phyloP scores from a whole-genome alignment of 148 eudicot genomes.

The Cornus controversa region DNA sequence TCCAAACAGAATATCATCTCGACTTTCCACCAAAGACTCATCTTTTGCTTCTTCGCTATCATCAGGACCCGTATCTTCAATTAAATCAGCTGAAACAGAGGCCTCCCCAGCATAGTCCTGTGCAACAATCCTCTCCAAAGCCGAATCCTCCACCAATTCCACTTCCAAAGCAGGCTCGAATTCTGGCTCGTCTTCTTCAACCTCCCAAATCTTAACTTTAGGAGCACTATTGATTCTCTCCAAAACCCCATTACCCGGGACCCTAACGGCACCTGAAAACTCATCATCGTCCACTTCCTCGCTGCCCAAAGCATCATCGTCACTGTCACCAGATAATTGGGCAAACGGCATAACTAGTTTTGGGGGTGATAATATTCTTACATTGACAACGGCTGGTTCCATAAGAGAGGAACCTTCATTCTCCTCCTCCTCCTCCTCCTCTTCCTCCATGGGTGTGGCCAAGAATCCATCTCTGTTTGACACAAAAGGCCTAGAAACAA shows the following conservation, averaged over 20 bases:
- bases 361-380: too few relatives aligned
- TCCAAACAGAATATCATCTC: neutral
- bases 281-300: slow-evolving; percentile 28
- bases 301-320: slow-evolving; percentile 28
- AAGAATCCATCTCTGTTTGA: neutral
- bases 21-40: too few relatives aligned
- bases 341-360: slow-evolving; percentile 34
- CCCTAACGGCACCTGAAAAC: slow-evolving; percentile 22
- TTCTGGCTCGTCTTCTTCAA: slow-evolving; percentile 20
- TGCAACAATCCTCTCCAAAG: neutral
- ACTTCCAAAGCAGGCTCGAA: slow-evolving; percentile 18
- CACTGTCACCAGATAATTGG: slow-evolving; percentile 39
- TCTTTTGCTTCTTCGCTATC: neutral
- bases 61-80: slow-evolving; percentile 9
- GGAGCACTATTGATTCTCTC: slow-evolving; percentile 23
- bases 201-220: slow-evolving; percentile 23
- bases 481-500: slow-evolving; percentile 21
- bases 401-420: too few relatives aligned
- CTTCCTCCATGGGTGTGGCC: too few relatives aligned
- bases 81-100: slow-evolving; percentile 1
- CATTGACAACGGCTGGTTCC: too few relatives aligned
- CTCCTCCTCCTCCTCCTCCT: too few relatives aligned
- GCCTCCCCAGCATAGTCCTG: slow-evolving; percentile 2
- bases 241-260: slow-evolving; percentile 20
- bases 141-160: slow-evolving; percentile 1